These are phyloP conservation scores for Fusarium piperis DNA, from an alignment of 2,329 filamentous ascomycete species.

Conservation along the genomic window DNA sequence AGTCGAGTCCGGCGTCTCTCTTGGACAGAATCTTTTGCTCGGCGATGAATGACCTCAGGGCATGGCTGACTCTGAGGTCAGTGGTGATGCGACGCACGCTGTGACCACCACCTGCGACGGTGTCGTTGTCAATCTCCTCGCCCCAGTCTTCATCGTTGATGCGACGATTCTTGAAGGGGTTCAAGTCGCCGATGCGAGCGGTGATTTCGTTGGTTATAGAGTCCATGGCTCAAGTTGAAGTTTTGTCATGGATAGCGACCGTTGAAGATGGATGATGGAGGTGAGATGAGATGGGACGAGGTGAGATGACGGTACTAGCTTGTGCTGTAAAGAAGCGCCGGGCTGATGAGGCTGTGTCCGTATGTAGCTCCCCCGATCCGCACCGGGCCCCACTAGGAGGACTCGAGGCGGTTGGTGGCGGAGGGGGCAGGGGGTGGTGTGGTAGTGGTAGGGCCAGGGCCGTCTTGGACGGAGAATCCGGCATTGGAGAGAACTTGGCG, in stretches of 20 bases:
- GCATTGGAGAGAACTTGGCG: too few species aligned
- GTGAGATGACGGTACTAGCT: too few species aligned
- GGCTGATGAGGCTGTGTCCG: too few species aligned
- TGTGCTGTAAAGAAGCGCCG: too few species aligned
- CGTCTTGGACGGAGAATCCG: too few species aligned
- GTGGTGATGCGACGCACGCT: constrained; percentile 59
- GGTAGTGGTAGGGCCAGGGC: too few species aligned
- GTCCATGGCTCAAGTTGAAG: not conserved
- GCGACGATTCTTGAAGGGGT: constrained; percentile 43
- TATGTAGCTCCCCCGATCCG: too few species aligned
- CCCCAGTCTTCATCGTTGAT: constrained; percentile 49
- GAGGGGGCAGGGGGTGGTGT: too few species aligned
- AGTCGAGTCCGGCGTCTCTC: constrained; percentile 58
- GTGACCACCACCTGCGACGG: constrained; percentile 69
- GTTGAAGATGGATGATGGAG: constrained; percentile 8
- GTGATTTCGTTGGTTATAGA: constrained; percentile 42
- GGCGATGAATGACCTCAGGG: constrained; percentile 65
- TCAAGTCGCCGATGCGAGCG: constrained; percentile 43
- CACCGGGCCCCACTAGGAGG: too few species aligned
- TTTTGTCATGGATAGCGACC: not conserved
- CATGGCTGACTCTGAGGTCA: constrained; percentile 67
- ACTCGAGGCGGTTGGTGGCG: too few species aligned
- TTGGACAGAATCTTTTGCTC: constrained; percentile 61
- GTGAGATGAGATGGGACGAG: constrained; percentile 22
- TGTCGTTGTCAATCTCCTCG: constrained; percentile 48